Percentiles rank a stretch among this genome's conserved stretches.
Conservation (phyloP, 352 stramenopile species). For the Phytophthora foliorum region DNA sequence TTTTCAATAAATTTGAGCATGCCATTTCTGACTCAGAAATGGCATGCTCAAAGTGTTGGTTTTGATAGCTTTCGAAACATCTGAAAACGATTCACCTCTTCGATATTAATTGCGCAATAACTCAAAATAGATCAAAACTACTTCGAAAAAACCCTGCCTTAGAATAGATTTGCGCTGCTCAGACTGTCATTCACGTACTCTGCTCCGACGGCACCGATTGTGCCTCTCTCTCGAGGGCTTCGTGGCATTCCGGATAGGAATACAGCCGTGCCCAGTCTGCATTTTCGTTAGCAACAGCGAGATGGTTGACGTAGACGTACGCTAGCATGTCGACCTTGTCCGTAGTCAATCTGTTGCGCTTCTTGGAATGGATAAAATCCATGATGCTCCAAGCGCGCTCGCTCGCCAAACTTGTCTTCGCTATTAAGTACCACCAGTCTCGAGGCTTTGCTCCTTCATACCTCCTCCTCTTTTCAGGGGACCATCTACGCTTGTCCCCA, state of each 20-base stretch:
- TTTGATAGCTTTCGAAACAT: too few species aligned
- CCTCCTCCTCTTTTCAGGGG: too few species aligned
- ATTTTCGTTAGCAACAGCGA: not conserved
- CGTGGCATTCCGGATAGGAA: not conserved
- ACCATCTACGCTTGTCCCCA: too few species aligned
- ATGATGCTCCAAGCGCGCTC: not conserved
- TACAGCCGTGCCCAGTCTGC: constrained; percentile 1
- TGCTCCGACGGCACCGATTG: too few species aligned
- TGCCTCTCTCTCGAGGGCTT: not conserved
- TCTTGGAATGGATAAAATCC: not conserved
- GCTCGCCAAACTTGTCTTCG: not conserved
- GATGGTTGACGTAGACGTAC: not conserved
- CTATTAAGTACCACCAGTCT: not conserved
- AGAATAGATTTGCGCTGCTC: not conserved
- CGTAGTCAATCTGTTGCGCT: not conserved
- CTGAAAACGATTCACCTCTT: too few species aligned
- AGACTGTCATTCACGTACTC: too few species aligned
- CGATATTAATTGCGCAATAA: not conserved
- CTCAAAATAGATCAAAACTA: constrained; percentile 1
- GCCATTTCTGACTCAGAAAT: too few species aligned
- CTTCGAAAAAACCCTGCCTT: too few species aligned
- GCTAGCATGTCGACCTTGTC: not conserved
- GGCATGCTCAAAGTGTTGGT: too few species aligned
- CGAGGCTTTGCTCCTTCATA: too few species aligned
- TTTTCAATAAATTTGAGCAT: too few species aligned